These are phyloP conservation scores for Aspergillus sp. DNA, from an alignment of 2,329 filamentous ascomycete genomes.

Conservation along the genomic window DNA sequence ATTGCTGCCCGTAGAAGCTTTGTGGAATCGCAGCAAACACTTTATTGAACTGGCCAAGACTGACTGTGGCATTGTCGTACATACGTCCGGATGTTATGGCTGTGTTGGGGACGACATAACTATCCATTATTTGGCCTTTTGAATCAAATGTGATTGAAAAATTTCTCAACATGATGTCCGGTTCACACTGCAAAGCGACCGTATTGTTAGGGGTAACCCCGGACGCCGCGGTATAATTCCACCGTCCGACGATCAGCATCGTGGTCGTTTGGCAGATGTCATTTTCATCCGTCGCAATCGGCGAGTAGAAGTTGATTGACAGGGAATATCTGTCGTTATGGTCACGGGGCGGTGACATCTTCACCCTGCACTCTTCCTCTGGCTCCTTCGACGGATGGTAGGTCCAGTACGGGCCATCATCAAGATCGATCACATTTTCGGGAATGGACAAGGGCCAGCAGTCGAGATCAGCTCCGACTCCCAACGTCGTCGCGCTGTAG, in stretches of 20 bases:
- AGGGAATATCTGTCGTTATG: slow-evolving; percentile 26
- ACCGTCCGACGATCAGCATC: slow-evolving; percentile 33
- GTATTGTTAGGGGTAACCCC: slow-evolving; percentile 28
- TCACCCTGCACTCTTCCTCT: slow-evolving; percentile 25
- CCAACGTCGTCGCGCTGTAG: slow-evolving; percentile 30
- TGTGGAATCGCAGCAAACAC: slow-evolving; percentile 36
- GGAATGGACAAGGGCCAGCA: slow-evolving; percentile 23
- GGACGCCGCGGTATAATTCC: slow-evolving; percentile 30
- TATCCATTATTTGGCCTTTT: slow-evolving; percentile 27
- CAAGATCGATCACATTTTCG: slow-evolving; percentile 16
- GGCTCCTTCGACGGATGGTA: slow-evolving; percentile 26
- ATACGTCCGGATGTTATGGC: slow-evolving; percentile 25
- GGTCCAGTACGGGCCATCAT: slow-evolving; percentile 23
- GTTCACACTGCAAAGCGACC: slow-evolving; percentile 35
- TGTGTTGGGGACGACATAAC: slow-evolving; percentile 19
- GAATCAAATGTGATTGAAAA: slow-evolving; percentile 30
- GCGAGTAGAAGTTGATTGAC: slow-evolving; percentile 36
- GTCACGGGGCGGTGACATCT: slow-evolving; percentile 25
- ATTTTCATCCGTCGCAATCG: slow-evolving; percentile 18
- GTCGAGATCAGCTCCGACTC: slow-evolving; percentile 27
- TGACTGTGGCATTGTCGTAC: slow-evolving; percentile 35
- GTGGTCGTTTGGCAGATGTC: slow-evolving; percentile 34
- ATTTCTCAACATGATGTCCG: slow-evolving; percentile 22
- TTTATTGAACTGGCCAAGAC: slow-evolving; percentile 37
- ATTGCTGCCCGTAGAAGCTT: slow-evolving; percentile 29